phyloP scores from a whole-genome alignment of 2,329 filamentous ascomycete species.

The Fusarium humuli region DNA sequence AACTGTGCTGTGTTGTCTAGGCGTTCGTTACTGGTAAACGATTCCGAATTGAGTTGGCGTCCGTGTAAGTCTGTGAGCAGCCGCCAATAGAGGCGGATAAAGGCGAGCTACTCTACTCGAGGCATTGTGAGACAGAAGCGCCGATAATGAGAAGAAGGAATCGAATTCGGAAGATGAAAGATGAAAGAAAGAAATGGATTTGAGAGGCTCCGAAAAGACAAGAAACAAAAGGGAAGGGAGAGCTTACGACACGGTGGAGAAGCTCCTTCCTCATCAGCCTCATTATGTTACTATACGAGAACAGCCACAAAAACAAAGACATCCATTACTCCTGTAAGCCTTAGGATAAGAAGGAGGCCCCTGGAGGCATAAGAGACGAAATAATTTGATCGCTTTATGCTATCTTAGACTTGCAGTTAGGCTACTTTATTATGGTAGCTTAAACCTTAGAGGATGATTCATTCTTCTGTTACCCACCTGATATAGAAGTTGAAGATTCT shows the following conservation, averaged over 20 bases:
- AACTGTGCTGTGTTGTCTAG: conserved; percentile 12
- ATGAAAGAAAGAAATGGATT: not conserved
- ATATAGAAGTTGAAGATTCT: too few relatives aligned
- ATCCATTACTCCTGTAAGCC: too few relatives aligned
- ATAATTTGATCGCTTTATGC: too few relatives aligned
- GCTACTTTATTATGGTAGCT: too few relatives aligned
- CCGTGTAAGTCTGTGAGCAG: conserved; percentile 1
- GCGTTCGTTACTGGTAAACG: conserved; percentile 2
- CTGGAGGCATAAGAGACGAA: too few relatives aligned
- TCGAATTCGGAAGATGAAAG: not conserved
- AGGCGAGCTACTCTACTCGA: not conserved
- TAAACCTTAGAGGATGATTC: too few relatives aligned
- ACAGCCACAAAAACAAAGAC: conserved; percentile 11
- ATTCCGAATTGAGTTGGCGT: conserved; percentile 26
- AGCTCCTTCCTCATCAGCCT: conserved; percentile 20
- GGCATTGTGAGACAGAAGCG: not conserved
- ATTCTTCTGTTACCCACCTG: too few relatives aligned
- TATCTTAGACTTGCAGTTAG: too few relatives aligned
- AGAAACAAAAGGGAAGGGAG: conserved; percentile 6
- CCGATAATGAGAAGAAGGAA: not conserved
- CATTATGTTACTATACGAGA: not conserved
- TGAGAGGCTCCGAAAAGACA: not conserved
- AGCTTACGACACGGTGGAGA: conserved; percentile 28
- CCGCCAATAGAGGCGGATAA: conserved; percentile 7
- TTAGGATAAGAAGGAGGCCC: too few relatives aligned